Base-by-base conservation (phyloP, 2,329 filamentous ascomycete species). In the Onygenales sp. region DNA sequence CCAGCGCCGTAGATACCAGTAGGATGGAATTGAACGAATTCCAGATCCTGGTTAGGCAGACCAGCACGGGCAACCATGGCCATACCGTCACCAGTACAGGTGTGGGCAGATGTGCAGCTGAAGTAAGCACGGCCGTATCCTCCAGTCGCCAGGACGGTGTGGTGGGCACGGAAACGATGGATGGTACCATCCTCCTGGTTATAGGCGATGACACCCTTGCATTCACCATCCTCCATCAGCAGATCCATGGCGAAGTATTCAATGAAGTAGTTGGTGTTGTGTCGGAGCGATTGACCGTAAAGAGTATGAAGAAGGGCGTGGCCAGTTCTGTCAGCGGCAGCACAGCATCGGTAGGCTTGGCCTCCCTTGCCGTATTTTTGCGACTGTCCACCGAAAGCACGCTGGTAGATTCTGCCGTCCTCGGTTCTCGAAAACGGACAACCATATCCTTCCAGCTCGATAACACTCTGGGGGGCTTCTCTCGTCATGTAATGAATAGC, bases 201-300 rank as follows among this genome's bases (percentile, higher is more conserved):
- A 77, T 96, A 96, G 56, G 92, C 92, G 61, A 97, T 80, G 62
- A 97, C 88, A 82, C 93, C 93, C 62, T 91, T 91, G 80, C 92
- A 97, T 73, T 92, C 87, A 57, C 92, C 92, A 65, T 94, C 88
- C 76, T 96, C 87, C 93, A 97, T 97, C 66, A 98, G 87, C 73
- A 97, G 77, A 70, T 97, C 93, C 62, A 95, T 82, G 64, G 91
- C 93, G 72, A 97, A 98, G 81, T 91, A 97, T 76, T 97, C 93
- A 72, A 98, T 96, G 77, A 98, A 97, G 82, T 96, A 98, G 80
- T 96, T 96, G 68, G 92, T 96, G 81, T 96, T 95, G 81, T 97
- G 90, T 69, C 88, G 82, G 57, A 97, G 83, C 52, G 91, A 96
- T 78, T 96, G 92, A 65, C 93, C 93, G 75, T 97, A 98, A 61